A percentile compares a stretch with the other conserved stretches of the same genome.
These are phyloP conservation scores for Aspergillus awamori DNA, from an alignment of 2,329 filamentous ascomycete genomes.

Conservation along the genomic window DNA sequence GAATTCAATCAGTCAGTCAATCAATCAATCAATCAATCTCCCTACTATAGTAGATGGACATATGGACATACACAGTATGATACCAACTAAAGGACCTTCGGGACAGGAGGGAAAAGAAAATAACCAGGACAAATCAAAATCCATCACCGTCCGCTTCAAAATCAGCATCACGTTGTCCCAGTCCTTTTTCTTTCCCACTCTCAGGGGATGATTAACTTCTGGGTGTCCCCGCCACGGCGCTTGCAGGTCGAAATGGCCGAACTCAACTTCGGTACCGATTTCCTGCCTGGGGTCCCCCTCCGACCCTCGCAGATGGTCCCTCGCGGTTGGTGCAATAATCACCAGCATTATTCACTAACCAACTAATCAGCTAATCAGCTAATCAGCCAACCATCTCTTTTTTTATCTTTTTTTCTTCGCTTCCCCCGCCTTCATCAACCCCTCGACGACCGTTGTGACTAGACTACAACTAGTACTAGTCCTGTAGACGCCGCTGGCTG, in stretches of 20 bases:
- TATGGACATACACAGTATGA: too few relatives aligned
- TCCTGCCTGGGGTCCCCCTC: constrained; percentile 7
- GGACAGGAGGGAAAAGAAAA: too few relatives aligned
- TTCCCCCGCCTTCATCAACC: background rate
- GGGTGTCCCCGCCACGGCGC: constrained; percentile 22
- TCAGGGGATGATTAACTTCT: constrained; percentile 12
- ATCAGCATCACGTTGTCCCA: constrained; percentile 7
- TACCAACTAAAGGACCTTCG: too few relatives aligned
- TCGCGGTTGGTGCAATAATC: background rate
- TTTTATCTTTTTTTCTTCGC: too few relatives aligned
- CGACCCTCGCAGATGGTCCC: background rate
- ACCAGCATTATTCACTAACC: too few relatives aligned
- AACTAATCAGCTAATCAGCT: too few relatives aligned
- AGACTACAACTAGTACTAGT: background rate
- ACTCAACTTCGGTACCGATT: constrained; percentile 8
- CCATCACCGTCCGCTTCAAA: background rate
- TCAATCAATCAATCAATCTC: too few relatives aligned
- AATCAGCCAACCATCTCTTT: too few relatives aligned
- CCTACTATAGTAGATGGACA: too few relatives aligned
- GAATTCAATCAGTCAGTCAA: too few relatives aligned
- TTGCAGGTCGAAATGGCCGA: constrained; percentile 14
- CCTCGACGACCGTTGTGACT: constrained; percentile 2
- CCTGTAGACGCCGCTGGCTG: background rate
- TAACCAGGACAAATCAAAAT: background rate
- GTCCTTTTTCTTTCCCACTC: background rate